These are phyloP conservation scores for Chamaecyparis obtusa DNA, from an alignment of 75 land plant species.

Conservation along the genomic window DNA sequence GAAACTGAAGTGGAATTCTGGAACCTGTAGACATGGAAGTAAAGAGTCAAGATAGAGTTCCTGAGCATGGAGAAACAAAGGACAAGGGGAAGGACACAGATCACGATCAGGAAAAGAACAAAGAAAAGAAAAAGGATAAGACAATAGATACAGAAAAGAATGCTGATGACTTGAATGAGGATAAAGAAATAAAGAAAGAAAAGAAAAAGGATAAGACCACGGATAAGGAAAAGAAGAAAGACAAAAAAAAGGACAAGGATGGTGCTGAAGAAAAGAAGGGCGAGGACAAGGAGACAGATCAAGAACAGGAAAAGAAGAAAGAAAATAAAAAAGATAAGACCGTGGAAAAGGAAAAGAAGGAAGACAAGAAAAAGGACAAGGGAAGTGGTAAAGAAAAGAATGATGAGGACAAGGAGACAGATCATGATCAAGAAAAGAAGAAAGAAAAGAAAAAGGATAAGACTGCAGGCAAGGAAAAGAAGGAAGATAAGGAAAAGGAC, in stretches of 20 bases:
- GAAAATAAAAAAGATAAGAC: constrained; percentile 10
- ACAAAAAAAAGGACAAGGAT: neutral
- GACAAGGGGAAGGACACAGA: neutral
- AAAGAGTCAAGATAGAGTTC: neutral
- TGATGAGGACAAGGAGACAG: neutral
- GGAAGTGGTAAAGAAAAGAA: neutral
- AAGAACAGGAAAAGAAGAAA: constrained; percentile 11
- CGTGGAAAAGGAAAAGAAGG: neutral
- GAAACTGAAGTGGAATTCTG: neutral
- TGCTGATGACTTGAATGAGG: neutral
- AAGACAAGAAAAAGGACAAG: constrained; percentile 3
- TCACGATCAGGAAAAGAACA: constrained; percentile 5
- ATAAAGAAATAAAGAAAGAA: neutral
- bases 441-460: neutral
- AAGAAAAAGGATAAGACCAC: constrained; percentile 1
- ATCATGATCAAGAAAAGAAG: neutral
- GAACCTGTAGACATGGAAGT: neutral
- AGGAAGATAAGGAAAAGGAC: constrained; percentile 1
- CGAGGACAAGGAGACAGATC: neutral
- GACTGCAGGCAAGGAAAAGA: neutral
- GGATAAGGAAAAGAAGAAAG: neutral
- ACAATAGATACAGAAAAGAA: neutral
- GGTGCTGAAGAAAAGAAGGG: neutral
- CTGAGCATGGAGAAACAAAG: neutral
- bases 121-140: constrained; percentile 2